A percentile compares a stretch with the other conserved stretches of the same genome.
phyloP scores from a whole-genome alignment of 176 grass and related monocot species.

The Paspalum vaginatum region DNA sequence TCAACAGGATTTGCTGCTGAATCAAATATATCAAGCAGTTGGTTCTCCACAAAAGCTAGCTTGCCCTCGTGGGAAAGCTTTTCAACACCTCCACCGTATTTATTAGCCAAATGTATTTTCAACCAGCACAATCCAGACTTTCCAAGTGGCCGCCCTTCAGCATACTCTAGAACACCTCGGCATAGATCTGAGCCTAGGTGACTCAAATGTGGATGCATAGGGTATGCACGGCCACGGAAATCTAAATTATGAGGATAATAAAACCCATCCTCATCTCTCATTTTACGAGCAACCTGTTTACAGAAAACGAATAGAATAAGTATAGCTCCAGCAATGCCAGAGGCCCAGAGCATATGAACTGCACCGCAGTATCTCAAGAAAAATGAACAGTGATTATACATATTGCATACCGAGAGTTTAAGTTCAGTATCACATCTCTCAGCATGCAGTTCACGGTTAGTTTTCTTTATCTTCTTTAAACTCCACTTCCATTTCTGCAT shows the following conservation, averaged over 20 bases:
- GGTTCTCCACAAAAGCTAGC: conserved; percentile 71
- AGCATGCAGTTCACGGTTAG: conserved; percentile 85
- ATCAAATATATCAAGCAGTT: conserved; percentile 83
- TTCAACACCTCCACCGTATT: conserved; percentile 86
- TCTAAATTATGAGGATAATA: conserved; percentile 96
- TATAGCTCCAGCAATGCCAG: conserved; percentile 25
- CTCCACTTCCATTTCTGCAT: conserved; percentile 83
- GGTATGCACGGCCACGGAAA: conserved; percentile 91
- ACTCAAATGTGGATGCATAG: conserved; percentile 94
- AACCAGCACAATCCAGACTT: conserved; percentile 87
- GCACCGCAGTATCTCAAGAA: conserved; percentile 29
- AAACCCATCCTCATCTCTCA: conserved; percentile 89
- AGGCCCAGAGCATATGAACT: conserved; percentile 27
- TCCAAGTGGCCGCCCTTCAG: conserved; percentile 79
- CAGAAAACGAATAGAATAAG: conserved; percentile 7
- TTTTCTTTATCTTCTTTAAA: conserved; percentile 76
- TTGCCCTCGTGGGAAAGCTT: conserved; percentile 85
- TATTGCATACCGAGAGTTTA: conserved; percentile 86
- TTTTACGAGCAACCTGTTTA: conserved; percentile 93
- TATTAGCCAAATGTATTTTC: conserved; percentile 95
- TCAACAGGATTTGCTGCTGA: conserved; percentile 83
- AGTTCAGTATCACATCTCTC: conserved; percentile 91
- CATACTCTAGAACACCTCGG: conserved; percentile 88
- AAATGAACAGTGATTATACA: conserved; percentile 22
- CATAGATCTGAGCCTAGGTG: conserved; percentile 94